Percentiles rank a stretch among this genome's conserved stretches.
Evolutionary conservation across 768 basidiomycete genomes (phyloP).

Genomic region (Pleurotus salmoneostramineus): DNA sequence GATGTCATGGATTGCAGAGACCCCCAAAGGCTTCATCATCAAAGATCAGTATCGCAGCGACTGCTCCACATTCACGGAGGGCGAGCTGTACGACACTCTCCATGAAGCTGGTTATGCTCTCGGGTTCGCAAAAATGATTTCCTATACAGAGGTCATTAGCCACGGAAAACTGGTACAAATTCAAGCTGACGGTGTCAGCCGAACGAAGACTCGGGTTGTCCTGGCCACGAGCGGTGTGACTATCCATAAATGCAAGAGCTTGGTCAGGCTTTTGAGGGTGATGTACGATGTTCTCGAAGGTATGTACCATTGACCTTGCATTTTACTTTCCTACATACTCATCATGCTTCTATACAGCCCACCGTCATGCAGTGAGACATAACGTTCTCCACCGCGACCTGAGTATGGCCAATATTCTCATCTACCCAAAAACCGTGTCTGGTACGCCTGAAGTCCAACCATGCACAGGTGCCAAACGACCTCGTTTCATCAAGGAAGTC

Average conservation of each 20-base stretch:
- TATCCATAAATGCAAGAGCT: not conserved
- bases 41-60: constrained; percentile 2
- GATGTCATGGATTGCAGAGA: not conserved
- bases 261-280: constrained; percentile 1
- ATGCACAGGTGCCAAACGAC: not conserved
- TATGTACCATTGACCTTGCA: not conserved
- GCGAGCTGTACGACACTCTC: not conserved
- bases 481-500: not conserved
- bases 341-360: not conserved
- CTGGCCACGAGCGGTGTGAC: not conserved
- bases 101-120: not conserved
- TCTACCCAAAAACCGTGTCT: not conserved
- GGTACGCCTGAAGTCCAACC: not conserved
- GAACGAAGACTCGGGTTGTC: not conserved
- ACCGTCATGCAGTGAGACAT: not conserved
- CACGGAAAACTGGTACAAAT: not conserved
- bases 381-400: constrained; percentile 6
- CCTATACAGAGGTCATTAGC: not conserved
- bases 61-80: not conserved
- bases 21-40: not conserved
- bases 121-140: not conserved
- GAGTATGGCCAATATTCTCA: not conserved
- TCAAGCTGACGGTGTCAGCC: not conserved
- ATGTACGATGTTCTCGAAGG: constrained; percentile 8
- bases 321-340: not conserved